Percentiles rank a stretch among this genome's conserved stretches.
Conservation (phyloP, 768 basidiomycete species). For the Termitomyces sp. region DNA sequence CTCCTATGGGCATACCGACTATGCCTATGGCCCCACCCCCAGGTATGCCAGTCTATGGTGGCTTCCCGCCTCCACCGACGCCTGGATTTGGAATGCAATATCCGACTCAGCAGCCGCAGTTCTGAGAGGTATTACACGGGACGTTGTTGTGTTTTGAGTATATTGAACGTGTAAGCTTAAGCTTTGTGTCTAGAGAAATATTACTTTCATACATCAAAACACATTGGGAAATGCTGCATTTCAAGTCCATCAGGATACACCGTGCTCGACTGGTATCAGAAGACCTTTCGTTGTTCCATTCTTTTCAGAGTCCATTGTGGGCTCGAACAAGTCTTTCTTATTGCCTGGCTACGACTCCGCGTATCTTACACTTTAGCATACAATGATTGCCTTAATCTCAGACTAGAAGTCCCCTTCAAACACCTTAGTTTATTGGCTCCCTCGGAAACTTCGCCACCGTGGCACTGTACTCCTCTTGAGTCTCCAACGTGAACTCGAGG, state of each 20-base stretch:
- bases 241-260: not conserved
- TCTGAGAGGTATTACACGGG: slow-evolving; percentile 10
- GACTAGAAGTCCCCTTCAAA: not conserved
- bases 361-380: not conserved
- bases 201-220: not conserved
- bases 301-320: not conserved
- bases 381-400: not conserved
- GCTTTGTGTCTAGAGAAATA: not conserved
- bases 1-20: slow-evolving; percentile 24
- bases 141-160: not conserved
- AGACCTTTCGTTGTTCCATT: not conserved
- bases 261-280: not conserved
- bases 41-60: slow-evolving; percentile 41
- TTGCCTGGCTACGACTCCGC: not conserved
- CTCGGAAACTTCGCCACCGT: slow-evolving; percentile 21
- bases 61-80: slow-evolving; percentile 59
- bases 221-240: not conserved
- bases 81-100: slow-evolving; percentile 53
- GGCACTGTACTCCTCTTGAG: slow-evolving; percentile 23
- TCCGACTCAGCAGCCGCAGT: slow-evolving; percentile 37
- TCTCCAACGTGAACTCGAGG: slow-evolving; percentile 29
- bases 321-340: not conserved
- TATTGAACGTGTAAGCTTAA: slow-evolving; percentile 12
- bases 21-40: slow-evolving; percentile 18
- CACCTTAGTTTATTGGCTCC: slow-evolving; percentile 22